Evolutionary conservation across 2,329 filamentous ascomycete species (phyloP).

Genomic region (Paraphaeosphaeria sporulosa): DNA sequence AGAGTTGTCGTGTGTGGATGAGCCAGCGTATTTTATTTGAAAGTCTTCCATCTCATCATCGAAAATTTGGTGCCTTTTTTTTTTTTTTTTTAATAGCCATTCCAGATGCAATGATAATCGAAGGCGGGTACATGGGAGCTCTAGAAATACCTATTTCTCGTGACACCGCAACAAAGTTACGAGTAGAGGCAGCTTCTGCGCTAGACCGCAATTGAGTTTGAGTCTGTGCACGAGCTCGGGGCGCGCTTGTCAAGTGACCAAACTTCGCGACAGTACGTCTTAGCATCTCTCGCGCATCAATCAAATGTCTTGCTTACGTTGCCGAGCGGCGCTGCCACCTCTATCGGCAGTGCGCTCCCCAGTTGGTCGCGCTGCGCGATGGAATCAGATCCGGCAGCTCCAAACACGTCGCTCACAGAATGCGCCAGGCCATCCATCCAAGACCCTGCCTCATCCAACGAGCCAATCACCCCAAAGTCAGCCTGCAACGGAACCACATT

Average conservation of each 20-base stretch:
- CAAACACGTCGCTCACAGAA: conserved; percentile 4
- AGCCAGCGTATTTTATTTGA: no score
- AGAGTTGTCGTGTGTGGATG: no score
- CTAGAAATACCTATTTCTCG: no score
- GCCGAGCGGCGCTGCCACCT: not conserved
- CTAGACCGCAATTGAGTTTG: not conserved
- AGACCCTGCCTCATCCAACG: not conserved
- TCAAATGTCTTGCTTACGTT: not conserved
- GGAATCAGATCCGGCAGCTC: not conserved
- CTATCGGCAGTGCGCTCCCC: not conserved
- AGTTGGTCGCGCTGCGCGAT: not conserved
- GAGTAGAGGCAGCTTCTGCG: not conserved
- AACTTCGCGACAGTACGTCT: not conserved
- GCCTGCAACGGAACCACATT: conserved; percentile 9
- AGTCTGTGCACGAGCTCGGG: not conserved
- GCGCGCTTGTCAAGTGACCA: not conserved
- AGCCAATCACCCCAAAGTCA: not conserved
- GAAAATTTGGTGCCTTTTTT: no score
- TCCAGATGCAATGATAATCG: not conserved
- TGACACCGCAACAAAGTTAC: no score
- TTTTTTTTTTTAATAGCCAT: no score
- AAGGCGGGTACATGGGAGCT: no score
- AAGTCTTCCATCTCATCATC: no score
- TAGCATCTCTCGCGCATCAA: not conserved
- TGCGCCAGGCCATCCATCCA: not conserved